Evolutionary conservation across 345 rosid species (phyloP), one percentile per base, ranked within the genome.

Genomic region (Populus pruinosa): DNA sequence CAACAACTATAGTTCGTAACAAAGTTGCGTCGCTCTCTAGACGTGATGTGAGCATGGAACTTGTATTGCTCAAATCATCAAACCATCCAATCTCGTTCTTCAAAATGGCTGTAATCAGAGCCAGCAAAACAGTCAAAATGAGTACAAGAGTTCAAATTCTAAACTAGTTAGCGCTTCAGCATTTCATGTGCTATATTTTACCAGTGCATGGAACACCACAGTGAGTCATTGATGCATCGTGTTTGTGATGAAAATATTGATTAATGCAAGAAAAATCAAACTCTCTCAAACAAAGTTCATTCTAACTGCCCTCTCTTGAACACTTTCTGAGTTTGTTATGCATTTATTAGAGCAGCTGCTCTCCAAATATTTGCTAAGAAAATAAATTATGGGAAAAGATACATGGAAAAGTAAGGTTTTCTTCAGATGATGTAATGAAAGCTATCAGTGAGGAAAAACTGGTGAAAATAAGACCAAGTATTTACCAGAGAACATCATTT

Each of bases 71-170:
- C 50, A 83, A 71, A 64, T 93, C 96, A 72, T 95, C 99, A 16
- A 95, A 95, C 99, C 99, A 95, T 65, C 94, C 99, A 0, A 95
- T 90, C 83, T 95, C 99, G 61, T 95, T 95, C 77, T 81, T 91
- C 89, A 95, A 80, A 69, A 95, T 91, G 50, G 98, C 98, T 93
- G 90, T 76, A 79, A 72, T 41, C 23, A 47, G 44, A 70, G 27
- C 11, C 17, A 63, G 43, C 41, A 61, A 10, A 31, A 13, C 63
- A 20, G 31, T 21, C 20, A 38, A 43, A 67, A 66, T 33, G 23
- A 35, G 14, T 13, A 41, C 16, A 11, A 41, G 38, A 69, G 17
- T 17, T 25, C 49, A 62, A 38, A 10, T 6, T 61, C 39, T 66
- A 9, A 39, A 31, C n/a, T 21, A 59, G 43, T 39, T 41, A 39